phyloP scores from a whole-genome alignment of 2,329 filamentous ascomycete species.

The Neoscytalidium dimidiatum region DNA sequence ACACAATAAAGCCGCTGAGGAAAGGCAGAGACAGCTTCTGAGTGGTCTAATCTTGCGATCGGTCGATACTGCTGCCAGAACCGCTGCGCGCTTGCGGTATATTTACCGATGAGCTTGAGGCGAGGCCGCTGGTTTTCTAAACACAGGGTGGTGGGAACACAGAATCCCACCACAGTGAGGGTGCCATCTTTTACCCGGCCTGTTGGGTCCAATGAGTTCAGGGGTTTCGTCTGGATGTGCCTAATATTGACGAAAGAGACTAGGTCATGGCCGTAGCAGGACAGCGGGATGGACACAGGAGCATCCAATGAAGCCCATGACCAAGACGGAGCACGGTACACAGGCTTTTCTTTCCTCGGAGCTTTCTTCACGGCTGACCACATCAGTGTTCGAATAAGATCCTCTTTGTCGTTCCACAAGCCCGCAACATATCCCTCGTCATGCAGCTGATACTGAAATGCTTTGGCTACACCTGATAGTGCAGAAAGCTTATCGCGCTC shows the following conservation, averaged over 20 bases:
- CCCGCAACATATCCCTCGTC: neutral
- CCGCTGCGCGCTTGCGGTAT: neutral
- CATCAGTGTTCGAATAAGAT: conserved; percentile 1
- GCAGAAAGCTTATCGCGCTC: neutral
- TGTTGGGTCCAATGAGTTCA: neutral
- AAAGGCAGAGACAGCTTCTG: neutral
- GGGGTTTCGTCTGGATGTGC: neutral
- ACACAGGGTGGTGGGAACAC: neutral
- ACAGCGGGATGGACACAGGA: neutral
- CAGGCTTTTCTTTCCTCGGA: neutral
- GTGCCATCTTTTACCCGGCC: neutral
- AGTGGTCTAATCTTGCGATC: neutral
- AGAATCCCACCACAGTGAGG: neutral
- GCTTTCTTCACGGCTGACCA: neutral
- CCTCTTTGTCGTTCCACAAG: conserved; percentile 1
- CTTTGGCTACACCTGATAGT: neutral
- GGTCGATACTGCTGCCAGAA: neutral
- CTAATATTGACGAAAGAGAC: neutral
- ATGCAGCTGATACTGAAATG: neutral
- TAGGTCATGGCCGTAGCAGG: neutral
- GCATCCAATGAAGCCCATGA: conserved; percentile 6
- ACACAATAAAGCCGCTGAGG: neutral
- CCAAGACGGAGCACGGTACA: neutral
- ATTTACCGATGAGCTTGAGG: neutral
- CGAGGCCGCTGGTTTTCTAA: neutral